These are phyloP conservation scores for Arthrinium puccinioides DNA, from an alignment of 2,329 filamentous ascomycete species.

Conservation along the genomic window DNA sequence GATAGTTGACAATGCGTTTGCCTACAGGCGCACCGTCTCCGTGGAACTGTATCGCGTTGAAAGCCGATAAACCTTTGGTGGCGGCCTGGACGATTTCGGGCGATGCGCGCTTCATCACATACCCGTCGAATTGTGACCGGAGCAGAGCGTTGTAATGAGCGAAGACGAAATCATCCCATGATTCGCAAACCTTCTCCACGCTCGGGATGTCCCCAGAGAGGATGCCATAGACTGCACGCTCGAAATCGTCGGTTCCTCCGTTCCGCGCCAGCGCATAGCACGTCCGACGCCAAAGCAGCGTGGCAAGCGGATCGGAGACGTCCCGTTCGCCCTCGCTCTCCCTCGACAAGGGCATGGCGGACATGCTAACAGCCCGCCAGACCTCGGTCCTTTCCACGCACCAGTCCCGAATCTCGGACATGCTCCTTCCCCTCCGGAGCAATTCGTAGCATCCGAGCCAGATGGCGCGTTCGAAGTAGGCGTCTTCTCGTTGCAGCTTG, in stretches of 20 bases:
- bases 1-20: slow-evolving; percentile 49
- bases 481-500: slow-evolving; percentile 72
- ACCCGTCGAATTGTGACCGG: slow-evolving; percentile 71
- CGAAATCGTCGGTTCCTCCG: slow-evolving; percentile 65
- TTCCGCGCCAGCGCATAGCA: slow-evolving; percentile 66
- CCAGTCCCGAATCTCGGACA: slow-evolving; percentile 74
- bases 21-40: slow-evolving; percentile 46
- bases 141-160: slow-evolving; percentile 82
- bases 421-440: slow-evolving; percentile 72
- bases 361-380: slow-evolving; percentile 82
- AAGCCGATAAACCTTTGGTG: slow-evolving; percentile 52
- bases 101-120: slow-evolving; percentile 49
- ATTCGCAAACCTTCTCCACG: slow-evolving; percentile 67
- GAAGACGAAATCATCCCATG: slow-evolving; percentile 84
- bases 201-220: slow-evolving; percentile 78
- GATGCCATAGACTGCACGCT: slow-evolving; percentile 84
- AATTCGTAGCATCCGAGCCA: slow-evolving; percentile 96
- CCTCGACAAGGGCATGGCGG: slow-evolving; percentile 57
- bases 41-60: slow-evolving; percentile 58
- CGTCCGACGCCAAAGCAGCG: slow-evolving; percentile 69
- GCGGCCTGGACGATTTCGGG: slow-evolving; percentile 45
- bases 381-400: slow-evolving; percentile 77
- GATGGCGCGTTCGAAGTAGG: slow-evolving; percentile 81
- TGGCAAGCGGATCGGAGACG: slow-evolving; percentile 35
- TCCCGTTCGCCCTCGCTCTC: slow-evolving; percentile 33